Base-by-base conservation (phyloP, 2,329 filamentous ascomycete genomes). In the Pyrenophora tritici-repentis region DNA sequence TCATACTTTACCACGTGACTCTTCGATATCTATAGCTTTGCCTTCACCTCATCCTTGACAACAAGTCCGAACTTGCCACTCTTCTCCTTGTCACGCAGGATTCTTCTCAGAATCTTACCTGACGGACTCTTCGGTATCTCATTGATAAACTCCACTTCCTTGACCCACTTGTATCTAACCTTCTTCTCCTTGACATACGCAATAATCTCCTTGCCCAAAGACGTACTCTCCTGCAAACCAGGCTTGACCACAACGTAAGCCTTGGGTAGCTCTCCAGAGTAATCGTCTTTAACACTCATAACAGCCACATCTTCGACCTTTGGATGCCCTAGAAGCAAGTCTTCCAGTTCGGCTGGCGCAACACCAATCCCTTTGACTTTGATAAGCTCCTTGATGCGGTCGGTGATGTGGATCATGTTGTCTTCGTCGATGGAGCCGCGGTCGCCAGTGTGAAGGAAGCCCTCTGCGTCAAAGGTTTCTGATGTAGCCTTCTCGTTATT, bases 321-420 rank as follows among this genome's bases (percentile, higher is more conserved):
- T 0, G 72, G 63, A 53, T 87, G 83, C 0, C 83, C 80, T 1
- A 86, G 76, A n/a, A 87, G 68, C 2, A 83, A 62, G 56, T 86
- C 83, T 61, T 88, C 85, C 0, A 88, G 74, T 63, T 87, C 85
- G 0, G 84, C 84, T 0, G 85, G 85, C 6, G 84, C 82, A 6
- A 86, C 82, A 4, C 79, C 80, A 31, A 85, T 81, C 0, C 85
- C 85, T 55, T 86, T 86, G 8, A 87, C 84, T 65, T 87, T 87
- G 69, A 87, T 85, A 77, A 87, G 81, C 68, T 87, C 85, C 72
- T 88, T 88, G 66, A 87, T 83, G 0, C 84, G 78, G 61, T 87
- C 84, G 1, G 78, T 76, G 47, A 86, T 84, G 22, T 79, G 78
- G 8, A 87, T 73, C 56, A 84, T 75, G 0, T 82, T 83, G 50